A percentile compares a stretch with the other conserved stretches of the same genome.
These are phyloP conservation scores for Podochytrium sp. DNA, from an alignment of 192 early-diverging fungal genomes.

Conservation along the genomic window DNA sequence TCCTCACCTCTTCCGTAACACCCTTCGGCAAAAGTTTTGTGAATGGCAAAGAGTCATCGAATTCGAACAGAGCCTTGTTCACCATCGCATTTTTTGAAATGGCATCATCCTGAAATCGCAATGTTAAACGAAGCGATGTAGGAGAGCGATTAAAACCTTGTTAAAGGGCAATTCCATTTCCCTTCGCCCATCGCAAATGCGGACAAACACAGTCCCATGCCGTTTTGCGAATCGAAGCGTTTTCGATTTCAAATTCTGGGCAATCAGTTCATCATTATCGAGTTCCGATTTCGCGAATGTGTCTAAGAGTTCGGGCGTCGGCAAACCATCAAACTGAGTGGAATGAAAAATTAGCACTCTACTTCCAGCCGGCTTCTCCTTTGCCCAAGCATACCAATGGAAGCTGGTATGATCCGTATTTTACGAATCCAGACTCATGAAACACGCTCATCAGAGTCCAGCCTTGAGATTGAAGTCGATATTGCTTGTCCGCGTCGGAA, in stretches of 20 bases:
- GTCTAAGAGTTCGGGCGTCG: not conserved
- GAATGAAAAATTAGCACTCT: not conserved
- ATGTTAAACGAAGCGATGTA: not conserved
- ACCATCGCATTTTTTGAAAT: not conserved
- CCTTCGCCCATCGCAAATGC: constrained; percentile 8
- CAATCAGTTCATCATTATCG: not conserved
- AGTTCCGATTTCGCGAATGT: not conserved
- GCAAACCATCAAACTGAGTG: constrained; percentile 9
- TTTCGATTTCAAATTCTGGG: constrained; percentile 5
- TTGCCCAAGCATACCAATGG: not conserved
- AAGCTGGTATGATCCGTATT: constrained; percentile 1
- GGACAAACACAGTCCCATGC: constrained; percentile 5
- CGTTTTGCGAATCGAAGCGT: not conserved
- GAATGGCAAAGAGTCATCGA: constrained; percentile 5
- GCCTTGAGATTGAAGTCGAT: constrained; percentile 6
- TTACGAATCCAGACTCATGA: constrained; percentile 4
- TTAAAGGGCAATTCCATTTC: constrained; percentile 2
- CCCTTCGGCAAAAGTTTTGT: not conserved
- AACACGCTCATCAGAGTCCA: constrained; percentile 2
- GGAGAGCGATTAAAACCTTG: not conserved
- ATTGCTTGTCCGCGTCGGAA: constrained; percentile 15
- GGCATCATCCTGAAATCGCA: not conserved
- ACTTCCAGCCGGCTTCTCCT: too few relatives aligned
- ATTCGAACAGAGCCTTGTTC: constrained; percentile 4
- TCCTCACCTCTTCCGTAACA: not conserved